These are phyloP conservation scores for Eragrostis tef DNA, from an alignment of 202 grass and related monocot genomes.

Conservation along the genomic window DNA sequence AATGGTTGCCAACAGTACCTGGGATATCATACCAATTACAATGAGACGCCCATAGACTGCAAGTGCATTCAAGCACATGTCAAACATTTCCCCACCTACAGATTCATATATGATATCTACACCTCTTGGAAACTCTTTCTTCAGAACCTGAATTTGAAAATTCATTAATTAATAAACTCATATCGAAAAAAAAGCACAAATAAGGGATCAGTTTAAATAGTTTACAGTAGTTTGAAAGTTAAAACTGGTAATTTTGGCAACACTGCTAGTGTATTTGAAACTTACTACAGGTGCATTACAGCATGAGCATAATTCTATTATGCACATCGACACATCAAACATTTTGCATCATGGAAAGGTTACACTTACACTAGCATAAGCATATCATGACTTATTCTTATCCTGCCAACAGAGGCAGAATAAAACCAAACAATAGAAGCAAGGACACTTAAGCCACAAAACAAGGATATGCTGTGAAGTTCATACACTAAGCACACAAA, in stretches of 20 bases:
- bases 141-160: conserved; percentile 71
- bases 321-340: not conserved
- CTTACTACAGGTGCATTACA: not conserved
- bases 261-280: conserved; percentile 9
- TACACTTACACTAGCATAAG: not conserved
- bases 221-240: conserved; percentile 23
- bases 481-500: conserved; percentile 10
- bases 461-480: conserved; percentile 25
- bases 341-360: conserved; percentile 42
- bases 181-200: conserved; percentile 35
- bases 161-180: conserved; percentile 27
- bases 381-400: not conserved
- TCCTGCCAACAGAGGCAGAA: not conserved
- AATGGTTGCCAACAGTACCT: conserved; percentile 56
- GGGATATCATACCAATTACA: conserved; percentile 98
- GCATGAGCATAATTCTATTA: conserved; percentile 28
- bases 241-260: conserved; percentile 6
- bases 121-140: conserved; percentile 83
- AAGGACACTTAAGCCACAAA: not conserved
- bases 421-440: conserved; percentile 1
- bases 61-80: conserved; percentile 86
- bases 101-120: conserved; percentile 97
- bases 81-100: conserved; percentile 96
- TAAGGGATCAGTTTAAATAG: conserved; percentile 30
- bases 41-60: conserved; percentile 80